Base-by-base conservation (phyloP, 2,329 filamentous ascomycete species). In the Curvularia sp. region DNA sequence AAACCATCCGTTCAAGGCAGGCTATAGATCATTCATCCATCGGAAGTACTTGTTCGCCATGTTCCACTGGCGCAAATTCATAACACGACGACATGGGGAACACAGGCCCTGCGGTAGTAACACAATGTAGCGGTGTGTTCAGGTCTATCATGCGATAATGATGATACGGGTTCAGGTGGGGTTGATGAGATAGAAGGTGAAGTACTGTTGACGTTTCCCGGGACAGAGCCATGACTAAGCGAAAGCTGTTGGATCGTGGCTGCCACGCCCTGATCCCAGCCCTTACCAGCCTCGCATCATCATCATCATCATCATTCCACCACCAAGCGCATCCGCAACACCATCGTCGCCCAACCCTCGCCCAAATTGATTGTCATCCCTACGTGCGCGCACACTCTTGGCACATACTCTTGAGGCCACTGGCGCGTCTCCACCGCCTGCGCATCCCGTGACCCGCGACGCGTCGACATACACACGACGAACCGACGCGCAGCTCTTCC, bases 391-490 rank as follows among this genome's bases (percentile, higher is more conserved):
- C 70, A 59, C 64, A 57, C 52, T 36, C 47, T 59, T 57, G 61
- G 59, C 57, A 52, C 39, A 50, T 55, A 51, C 36, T 63, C 49
- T 55, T 39, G 56, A 55, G 54, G 49, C 49, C 60, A 61, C 60
- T 66, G 67, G 67, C 66, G 67, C 67, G 67, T 61, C 53, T 57
- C 49, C 57, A 53, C 49, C 62, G 57, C 49, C 57, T 60, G 70
- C 69, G 71, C 67, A 71, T 61, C 56, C 57, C 48, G 59, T 59
- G 59, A 55, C 51, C 57, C 61, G 63, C 61, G 69, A 73, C 71
- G 71, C 71, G 71, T 71, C 71, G 61, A 65, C 60, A 64, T 70
- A 71, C 73, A 74, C 71, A 74, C 72, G 55, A 66, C 47, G 56
- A 59, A 45, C 52, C 55, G 49, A 68, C 66, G 65, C 68, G 70